A percentile compares a stretch with the other conserved stretches of the same genome.
Conservation (phyloP, 1,284 basidiomycete genomes). For the Cryptococcus floricola region DNA sequence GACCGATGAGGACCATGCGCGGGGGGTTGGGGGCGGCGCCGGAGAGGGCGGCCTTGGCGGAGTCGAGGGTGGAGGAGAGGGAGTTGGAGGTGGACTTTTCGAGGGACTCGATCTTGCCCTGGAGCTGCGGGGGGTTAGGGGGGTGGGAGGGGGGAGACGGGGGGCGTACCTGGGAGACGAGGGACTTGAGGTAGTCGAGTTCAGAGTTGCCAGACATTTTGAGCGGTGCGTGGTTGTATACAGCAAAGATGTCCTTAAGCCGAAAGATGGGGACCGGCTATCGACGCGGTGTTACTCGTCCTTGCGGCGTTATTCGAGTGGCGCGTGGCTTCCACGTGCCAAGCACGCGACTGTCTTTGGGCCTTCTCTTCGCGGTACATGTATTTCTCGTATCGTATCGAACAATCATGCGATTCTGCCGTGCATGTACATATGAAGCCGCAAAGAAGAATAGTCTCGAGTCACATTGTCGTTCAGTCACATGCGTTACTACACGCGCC, state of each 20-base stretch:
- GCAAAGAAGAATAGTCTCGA: no score
- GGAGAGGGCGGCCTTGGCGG: conserved; percentile 48
- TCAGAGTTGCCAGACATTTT: conserved; percentile 51
- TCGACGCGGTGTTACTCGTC: not conserved
- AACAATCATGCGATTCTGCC: no score
- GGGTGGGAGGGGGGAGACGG: not conserved
- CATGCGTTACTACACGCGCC: no score
- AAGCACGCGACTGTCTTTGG: not conserved
- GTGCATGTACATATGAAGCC: no score
- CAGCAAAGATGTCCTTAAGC: not conserved
- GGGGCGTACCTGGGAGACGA: conserved; percentile 62
- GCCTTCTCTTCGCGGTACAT: no score
- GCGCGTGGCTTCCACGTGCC: not conserved
- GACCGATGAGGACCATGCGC: conserved; percentile 85
- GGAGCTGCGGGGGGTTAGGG: conserved; percentile 26
- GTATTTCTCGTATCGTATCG: no score
- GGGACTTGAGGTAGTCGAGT: conserved; percentile 82
- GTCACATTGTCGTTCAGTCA: no score
- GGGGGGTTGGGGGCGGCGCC: conserved; percentile 52
- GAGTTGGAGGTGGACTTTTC: conserved; percentile 32
- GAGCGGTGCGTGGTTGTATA: not conserved
- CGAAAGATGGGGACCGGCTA: not conserved
- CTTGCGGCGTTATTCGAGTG: not conserved
- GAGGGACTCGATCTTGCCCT: conserved; percentile 45
- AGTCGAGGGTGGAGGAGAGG: conserved; percentile 51